Percentiles rank a stretch among this genome's conserved stretches.
Conservation (phyloP, 2,329 filamentous ascomycete genomes). For the Colletotrichum agaves region DNA sequence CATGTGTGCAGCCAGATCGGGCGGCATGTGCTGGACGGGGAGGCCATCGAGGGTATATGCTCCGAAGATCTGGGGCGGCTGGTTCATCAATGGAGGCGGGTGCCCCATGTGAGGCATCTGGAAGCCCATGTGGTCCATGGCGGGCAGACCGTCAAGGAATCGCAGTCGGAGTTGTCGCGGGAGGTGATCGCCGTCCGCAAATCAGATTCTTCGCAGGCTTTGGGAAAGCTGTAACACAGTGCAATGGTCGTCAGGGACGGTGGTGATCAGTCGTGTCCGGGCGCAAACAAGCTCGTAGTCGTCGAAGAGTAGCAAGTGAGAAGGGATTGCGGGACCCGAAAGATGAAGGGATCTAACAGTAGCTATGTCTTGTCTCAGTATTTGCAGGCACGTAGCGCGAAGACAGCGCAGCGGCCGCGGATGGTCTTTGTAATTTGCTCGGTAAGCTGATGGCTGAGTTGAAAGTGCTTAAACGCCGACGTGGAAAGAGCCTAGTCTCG, state of each 20-base stretch:
- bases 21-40: conserved; percentile 64
- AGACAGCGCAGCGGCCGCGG: conserved; percentile 22
- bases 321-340: background rate
- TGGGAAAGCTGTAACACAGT: background rate
- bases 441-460: conserved; percentile 32
- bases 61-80: conserved; percentile 76
- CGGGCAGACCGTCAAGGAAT: conserved; percentile 17
- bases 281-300: conserved; percentile 1
- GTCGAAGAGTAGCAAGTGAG: background rate
- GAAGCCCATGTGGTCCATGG: conserved; percentile 67
- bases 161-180: background rate
- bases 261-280: background rate
- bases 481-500: background rate
- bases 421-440: conserved; percentile 30
- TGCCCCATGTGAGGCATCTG: conserved; percentile 65
- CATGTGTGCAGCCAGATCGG: conserved; percentile 69
- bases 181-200: background rate
- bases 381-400: conserved; percentile 29
- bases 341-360: background rate
- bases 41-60: conserved; percentile 70
- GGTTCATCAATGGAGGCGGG: conserved; percentile 70
- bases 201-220: background rate
- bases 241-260: background rate
- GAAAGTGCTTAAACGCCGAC: conserved; percentile 25
- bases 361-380: conserved; percentile 15